Percentiles rank a stretch among this genome's conserved stretches.
These are phyloP conservation scores for Lentinus tigrinus DNA, from an alignment of 768 basidiomycete genomes.

Conservation along the genomic window DNA sequence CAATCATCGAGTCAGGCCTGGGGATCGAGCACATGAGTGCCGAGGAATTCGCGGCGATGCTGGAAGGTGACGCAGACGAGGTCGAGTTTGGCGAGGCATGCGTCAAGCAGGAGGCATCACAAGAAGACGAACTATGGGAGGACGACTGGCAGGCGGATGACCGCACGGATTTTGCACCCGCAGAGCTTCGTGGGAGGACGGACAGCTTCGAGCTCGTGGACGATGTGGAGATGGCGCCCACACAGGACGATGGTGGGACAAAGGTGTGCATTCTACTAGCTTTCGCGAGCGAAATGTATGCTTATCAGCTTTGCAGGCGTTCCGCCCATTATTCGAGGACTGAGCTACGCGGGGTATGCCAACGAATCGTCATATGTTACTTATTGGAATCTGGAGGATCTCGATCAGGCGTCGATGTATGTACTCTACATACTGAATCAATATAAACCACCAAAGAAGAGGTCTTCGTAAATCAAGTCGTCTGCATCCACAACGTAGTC, in stretches of 20 bases:
- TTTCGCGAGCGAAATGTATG: not conserved
- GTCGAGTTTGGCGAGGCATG: constrained; percentile 27
- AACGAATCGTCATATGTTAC: too few species aligned
- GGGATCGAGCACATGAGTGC: constrained; percentile 66
- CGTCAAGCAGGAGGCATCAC: not conserved
- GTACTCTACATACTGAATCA: too few species aligned
- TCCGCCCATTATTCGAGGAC: constrained; percentile 32
- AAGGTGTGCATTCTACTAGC: constrained; percentile 16
- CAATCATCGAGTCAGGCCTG: constrained; percentile 59
- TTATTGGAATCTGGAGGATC: too few species aligned
- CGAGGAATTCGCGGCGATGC: constrained; percentile 58
- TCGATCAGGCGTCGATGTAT: too few species aligned
- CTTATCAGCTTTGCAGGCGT: constrained; percentile 20
- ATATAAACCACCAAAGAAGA: too few species aligned
- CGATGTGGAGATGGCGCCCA: constrained; percentile 25
- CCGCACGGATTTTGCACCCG: constrained; percentile 23
- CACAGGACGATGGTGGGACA: constrained; percentile 20
- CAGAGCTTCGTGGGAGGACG: constrained; percentile 10
- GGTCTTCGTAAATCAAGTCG: not conserved
- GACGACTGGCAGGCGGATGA: constrained; percentile 16
- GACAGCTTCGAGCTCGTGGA: constrained; percentile 28
- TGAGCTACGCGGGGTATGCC: not conserved
- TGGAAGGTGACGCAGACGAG: constrained; percentile 62
- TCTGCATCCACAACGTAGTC: not conserved
- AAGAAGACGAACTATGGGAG: constrained; percentile 3